Conservation (phyloP, 257 asterid genomes). For the Phtheirospermum japonicum region DNA sequence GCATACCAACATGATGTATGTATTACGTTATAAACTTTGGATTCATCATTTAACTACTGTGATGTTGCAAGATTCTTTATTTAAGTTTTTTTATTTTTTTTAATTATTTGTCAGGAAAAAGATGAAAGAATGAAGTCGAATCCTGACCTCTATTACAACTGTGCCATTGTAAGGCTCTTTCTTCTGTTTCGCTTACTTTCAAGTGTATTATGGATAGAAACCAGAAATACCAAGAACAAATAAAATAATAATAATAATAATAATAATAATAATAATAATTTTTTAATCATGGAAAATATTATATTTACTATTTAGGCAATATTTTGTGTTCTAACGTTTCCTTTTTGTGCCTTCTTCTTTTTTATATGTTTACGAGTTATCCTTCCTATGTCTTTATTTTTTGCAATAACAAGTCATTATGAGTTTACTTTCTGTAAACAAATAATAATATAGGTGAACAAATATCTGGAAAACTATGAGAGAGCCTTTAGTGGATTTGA, state of each 20-base stretch:
- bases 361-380: not conserved
- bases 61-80: no score
- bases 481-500: constrained; percentile 96
- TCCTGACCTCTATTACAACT: constrained; percentile 88
- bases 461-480: constrained; percentile 88
- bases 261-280: no score
- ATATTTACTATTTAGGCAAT: constrained; percentile 1
- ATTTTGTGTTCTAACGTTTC: no score
- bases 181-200: constrained; percentile 23
- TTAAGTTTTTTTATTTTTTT: constrained; percentile 21
- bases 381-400: no score
- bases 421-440: constrained; percentile 2
- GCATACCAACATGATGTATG: constrained; percentile 97
- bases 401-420: constrained; percentile 6
- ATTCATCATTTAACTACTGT: constrained; percentile 21
- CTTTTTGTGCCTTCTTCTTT: no score
- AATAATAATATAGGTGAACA: constrained; percentile 76
- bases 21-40: constrained; percentile 23
- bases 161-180: constrained; percentile 72
- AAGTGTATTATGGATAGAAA: constrained; percentile 8
- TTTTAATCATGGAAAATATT: constrained; percentile 1
- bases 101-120: constrained; percentile 66
- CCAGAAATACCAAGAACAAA: not conserved
- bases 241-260: no score
- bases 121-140: constrained; percentile 77